Evolutionary conservation across 164 flowering plant genomes (phyloP).

Genomic region (Magnolia kwangsiensis): DNA sequence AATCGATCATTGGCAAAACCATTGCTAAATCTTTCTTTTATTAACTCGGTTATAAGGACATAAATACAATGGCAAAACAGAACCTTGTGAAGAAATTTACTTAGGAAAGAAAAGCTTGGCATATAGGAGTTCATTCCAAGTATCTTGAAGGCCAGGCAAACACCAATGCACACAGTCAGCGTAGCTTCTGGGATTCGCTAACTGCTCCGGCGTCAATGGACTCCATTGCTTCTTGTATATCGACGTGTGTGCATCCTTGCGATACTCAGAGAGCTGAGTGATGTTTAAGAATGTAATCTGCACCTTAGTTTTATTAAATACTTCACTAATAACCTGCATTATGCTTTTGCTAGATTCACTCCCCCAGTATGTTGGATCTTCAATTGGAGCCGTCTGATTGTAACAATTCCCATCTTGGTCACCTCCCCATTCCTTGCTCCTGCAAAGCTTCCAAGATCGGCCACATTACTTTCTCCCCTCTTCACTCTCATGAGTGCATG

Average conservation of each 20-base stretch:
- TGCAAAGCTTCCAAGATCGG: conserved; percentile 18
- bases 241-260: conserved; percentile 81
- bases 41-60: no score
- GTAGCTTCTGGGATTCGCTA: conserved; percentile 69
- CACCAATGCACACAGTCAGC: conserved; percentile 94
- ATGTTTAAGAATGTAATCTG: conserved; percentile 77
- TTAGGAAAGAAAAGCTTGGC: conserved; percentile 74
- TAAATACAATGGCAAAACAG: neutral
- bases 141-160: conserved; percentile 90
- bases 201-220: conserved; percentile 61
- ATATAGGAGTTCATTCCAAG: conserved; percentile 88
- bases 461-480: neutral
- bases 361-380: conserved; percentile 74
- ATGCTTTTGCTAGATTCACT: conserved; percentile 43
- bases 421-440: conserved; percentile 82
- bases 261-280: conserved; percentile 75
- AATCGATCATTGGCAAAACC: no score
- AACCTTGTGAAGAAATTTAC: neutral
- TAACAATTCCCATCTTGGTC: conserved; percentile 56
- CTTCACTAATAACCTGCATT: conserved; percentile 69
- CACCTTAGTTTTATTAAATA: conserved; percentile 37
- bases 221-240: conserved; percentile 92
- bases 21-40: no score
- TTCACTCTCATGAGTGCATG: neutral
- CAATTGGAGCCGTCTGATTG: conserved; percentile 58